Percentiles rank a stretch among this genome's conserved stretches.
These are phyloP conservation scores for Hericium alpestre DNA, from an alignment of 768 basidiomycete species.

Conservation along the genomic window DNA sequence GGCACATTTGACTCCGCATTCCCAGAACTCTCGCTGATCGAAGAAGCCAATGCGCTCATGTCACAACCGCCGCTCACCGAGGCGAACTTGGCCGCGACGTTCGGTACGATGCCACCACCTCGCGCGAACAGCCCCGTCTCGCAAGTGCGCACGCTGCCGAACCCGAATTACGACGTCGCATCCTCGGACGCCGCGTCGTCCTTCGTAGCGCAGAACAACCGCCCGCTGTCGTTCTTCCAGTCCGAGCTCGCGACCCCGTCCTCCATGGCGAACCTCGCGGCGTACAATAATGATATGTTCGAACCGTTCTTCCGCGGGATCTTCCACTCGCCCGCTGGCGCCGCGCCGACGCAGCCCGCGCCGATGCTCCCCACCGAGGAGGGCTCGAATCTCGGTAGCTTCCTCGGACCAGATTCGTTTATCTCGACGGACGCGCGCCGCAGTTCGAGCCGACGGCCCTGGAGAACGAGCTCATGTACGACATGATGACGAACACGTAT, in stretches of 20 bases:
- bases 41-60: constrained; percentile 9
- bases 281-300: constrained; percentile 20
- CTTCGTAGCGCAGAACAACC: not conserved
- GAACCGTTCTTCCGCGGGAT: constrained; percentile 21
- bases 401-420: not conserved
- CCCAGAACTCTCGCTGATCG: constrained; percentile 12
- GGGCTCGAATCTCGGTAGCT: not conserved
- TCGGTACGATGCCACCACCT: not conserved
- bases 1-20: constrained; percentile 2
- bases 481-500: constrained; percentile 1
- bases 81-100: constrained; percentile 6
- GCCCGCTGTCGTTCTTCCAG: constrained; percentile 4
- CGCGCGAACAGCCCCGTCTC: not conserved
- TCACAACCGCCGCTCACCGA: constrained; percentile 8
- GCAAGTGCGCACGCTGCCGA: constrained; percentile 10
- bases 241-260: constrained; percentile 8
- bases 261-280: constrained; percentile 3
- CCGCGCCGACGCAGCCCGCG: not conserved
- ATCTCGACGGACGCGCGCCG: not conserved
- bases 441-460: too few species aligned
- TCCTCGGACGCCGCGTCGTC: constrained; percentile 8
- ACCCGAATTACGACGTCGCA: constrained; percentile 2
- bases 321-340: constrained; percentile 6
- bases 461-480: constrained; percentile 4
- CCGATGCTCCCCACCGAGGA: too few species aligned